Evolutionary conservation across 2,329 filamentous ascomycete genomes (phyloP), one percentile per base, ranked within the genome.

Genomic region (Atkinsonella hypoxylon): DNA sequence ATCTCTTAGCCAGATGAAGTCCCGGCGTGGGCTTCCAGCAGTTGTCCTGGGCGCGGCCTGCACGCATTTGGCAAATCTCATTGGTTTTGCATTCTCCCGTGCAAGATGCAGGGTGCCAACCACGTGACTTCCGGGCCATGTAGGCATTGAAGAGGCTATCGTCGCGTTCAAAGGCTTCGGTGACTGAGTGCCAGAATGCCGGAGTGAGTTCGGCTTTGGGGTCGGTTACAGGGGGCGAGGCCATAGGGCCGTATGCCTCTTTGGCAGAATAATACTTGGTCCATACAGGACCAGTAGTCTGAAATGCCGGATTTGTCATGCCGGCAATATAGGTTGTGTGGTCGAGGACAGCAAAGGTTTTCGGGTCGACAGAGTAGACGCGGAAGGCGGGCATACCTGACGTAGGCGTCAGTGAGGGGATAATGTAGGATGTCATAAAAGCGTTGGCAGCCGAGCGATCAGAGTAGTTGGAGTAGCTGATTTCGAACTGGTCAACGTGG

Each of bases 131-230:
- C 50, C 76, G 67, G 0, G 64, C 59, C 46, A 71, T 68, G 59
- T 72, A 81, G 3, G 61, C 64, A 15, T 70, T 63, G 56, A 81
- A 80, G 1, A 68, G 60, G 0, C 58, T 53, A 2, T 67, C 55
- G 50, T 77, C 61, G 4, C 52, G 56, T 53, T 76, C 71, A 46
- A 81, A 71, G 3, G 65, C 59, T 1, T 64, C 64, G 1, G 78
- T 81, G 18, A 81, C 66, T 55, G 76, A 72, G 59, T 81, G 78
- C 78, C 78, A 82, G 61, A 81, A 81, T 1, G 71, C 72, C 0
- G 77, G 73, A 1, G 73, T 76, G 34, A 83, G 69, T 55, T 81
- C 62, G 4, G 67, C 66, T 10, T 61, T 62, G 2, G 62, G 43
- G 41, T 64, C 56, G 11, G 61, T 62, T 1, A 73, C 55, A 1